Conservation (phyloP, 805 yeast species). For the Suhomyces xylopsoci region DNA sequence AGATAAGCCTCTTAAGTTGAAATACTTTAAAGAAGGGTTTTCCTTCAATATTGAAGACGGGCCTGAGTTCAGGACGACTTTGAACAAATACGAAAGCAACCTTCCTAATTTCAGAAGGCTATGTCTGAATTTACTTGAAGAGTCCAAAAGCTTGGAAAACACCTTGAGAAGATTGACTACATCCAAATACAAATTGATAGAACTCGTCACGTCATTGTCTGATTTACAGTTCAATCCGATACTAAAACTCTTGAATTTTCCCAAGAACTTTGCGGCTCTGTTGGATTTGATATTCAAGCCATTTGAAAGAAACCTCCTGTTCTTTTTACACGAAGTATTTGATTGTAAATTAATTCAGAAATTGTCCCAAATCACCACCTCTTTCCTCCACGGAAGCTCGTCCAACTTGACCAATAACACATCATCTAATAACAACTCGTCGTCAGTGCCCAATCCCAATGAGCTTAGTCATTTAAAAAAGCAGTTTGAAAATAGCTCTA, state of each 20-base stretch:
- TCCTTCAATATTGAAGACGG: slow-evolving; percentile 40
- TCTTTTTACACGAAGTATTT: slow-evolving; percentile 28
- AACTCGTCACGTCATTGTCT: slow-evolving; percentile 18
- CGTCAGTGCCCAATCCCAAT: slow-evolving; percentile 7
- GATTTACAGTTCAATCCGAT: slow-evolving; percentile 23
- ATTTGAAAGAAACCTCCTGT: slow-evolving; percentile 28
- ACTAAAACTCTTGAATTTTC: slow-evolving; percentile 21
- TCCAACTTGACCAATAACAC: background rate
- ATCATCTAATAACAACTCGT: slow-evolving; percentile 2
- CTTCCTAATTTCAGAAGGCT: slow-evolving; percentile 27
- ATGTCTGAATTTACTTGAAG: slow-evolving; percentile 27
- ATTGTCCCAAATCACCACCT: slow-evolving; percentile 12
- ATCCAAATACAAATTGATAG: slow-evolving; percentile 21
- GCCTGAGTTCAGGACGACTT: slow-evolving; percentile 37
- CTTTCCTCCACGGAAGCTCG: background rate
- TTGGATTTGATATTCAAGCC: slow-evolving; percentile 29
- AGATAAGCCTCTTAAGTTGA: slow-evolving; percentile 3
- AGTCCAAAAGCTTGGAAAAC: slow-evolving; percentile 28
- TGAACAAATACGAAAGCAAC: slow-evolving; percentile 29
- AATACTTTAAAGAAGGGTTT: slow-evolving; percentile 28
- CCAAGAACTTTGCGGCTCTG: slow-evolving; percentile 22
- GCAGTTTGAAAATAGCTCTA: slow-evolving; percentile 37
- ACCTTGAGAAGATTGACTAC: slow-evolving; percentile 17
- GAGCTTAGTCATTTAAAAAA: slow-evolving; percentile 28
- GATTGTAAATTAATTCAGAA: slow-evolving; percentile 26